Conservation (phyloP, 352 stramenopile genomes). For the Aphanomyces euteiches region DNA sequence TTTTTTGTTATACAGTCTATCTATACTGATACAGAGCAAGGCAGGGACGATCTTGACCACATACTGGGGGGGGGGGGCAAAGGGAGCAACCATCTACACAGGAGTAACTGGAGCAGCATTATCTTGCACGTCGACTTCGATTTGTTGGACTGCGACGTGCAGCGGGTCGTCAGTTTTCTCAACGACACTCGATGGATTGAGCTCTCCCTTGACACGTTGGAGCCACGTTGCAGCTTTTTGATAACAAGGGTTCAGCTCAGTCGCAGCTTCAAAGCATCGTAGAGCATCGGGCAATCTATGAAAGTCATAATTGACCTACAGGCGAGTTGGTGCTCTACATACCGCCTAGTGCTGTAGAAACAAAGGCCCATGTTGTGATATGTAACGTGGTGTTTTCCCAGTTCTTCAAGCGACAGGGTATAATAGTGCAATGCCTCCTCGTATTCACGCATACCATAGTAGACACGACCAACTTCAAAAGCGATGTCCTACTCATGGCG, state of each 20-base stretch:
- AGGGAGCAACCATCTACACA: no score
- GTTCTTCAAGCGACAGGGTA: slow-evolving; percentile 72
- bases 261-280: slow-evolving; percentile 70
- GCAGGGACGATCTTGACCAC: no score
- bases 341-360: slow-evolving; percentile 86
- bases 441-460: slow-evolving; percentile 92
- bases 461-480: slow-evolving; percentile 88
- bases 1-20: no score
- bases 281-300: slow-evolving; percentile 46
- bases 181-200: background rate
- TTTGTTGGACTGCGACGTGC: slow-evolving; percentile 66
- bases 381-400: slow-evolving; percentile 93
- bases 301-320: background rate
- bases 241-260: slow-evolving; percentile 60
- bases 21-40: no score
- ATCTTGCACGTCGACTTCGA: background rate
- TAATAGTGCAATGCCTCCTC: slow-evolving; percentile 88
- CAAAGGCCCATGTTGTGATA: slow-evolving; percentile 95
- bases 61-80: no score
- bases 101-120: background rate
- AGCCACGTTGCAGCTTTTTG: slow-evolving; percentile 79
- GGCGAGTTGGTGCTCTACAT: background rate
- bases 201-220: slow-evolving; percentile 67
- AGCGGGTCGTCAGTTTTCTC: slow-evolving; percentile 37
- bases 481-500: slow-evolving; percentile 52